Percentiles rank a stretch among this genome's conserved stretches.
phyloP scores from a whole-genome alignment of 1,284 basidiomycete species.

The Trichosporon ovoides region DNA sequence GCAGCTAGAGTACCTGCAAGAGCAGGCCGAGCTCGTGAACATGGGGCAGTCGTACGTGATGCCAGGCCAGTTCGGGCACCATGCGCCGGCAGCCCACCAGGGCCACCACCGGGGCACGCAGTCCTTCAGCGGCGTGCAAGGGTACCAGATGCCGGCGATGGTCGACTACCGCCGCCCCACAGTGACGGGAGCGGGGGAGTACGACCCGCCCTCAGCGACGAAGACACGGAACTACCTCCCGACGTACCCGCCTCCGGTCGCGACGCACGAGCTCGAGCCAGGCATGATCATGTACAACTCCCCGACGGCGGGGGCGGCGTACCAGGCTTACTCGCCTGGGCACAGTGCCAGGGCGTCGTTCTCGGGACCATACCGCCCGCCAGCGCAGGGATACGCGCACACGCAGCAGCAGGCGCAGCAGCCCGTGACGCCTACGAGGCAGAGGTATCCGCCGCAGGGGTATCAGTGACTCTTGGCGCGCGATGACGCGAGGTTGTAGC shows the following conservation, averaged over 20 bases:
- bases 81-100: not conserved
- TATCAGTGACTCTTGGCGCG: too few species aligned
- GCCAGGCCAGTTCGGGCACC: constrained; percentile 34
- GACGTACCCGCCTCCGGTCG: constrained; percentile 45
- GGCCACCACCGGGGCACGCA: constrained; percentile 25
- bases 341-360: constrained; percentile 37
- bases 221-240: constrained; percentile 32
- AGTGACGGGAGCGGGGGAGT: constrained; percentile 26
- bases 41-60: constrained; percentile 38
- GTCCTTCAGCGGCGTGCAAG: constrained; percentile 23
- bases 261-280: constrained; percentile 24
- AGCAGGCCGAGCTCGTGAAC: constrained; percentile 79
- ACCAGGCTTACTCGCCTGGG: constrained; percentile 20
- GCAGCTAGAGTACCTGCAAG: constrained; percentile 80
- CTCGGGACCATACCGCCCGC: constrained; percentile 34
- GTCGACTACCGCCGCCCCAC: constrained; percentile 28
- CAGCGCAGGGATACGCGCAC: constrained; percentile 1
- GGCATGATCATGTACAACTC: constrained; percentile 33
- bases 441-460: not conserved
- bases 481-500: too few species aligned
- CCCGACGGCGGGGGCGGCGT: not conserved
- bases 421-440: not conserved
- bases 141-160: constrained; percentile 42
- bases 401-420: not conserved
- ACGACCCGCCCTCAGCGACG: constrained; percentile 27